Evolutionary conservation across 1,284 basidiomycete species (phyloP), one percentile per base, ranked within the genome.

Genomic region (Tilletia walkeri): DNA sequence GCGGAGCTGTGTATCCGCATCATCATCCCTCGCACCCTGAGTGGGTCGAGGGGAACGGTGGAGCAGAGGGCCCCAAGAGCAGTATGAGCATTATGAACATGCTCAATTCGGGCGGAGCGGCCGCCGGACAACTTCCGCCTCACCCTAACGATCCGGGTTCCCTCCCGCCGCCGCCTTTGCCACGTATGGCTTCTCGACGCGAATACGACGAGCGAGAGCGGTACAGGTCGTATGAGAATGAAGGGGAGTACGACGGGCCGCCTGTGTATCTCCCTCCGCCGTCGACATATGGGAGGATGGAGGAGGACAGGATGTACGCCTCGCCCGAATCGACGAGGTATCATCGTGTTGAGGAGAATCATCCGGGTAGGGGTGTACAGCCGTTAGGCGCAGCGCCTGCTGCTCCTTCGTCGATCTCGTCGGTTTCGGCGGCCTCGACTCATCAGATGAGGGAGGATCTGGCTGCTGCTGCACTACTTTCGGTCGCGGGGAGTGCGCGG

Each of bases 41-140:
- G 24, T 30, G 24, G 24, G n/a, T 10, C 50, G 50, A 53, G 18
- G 49, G 20, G 50, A 24, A 24, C 50, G 6, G 50, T 7, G 16
- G 12, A 18, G 50, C 7, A 6, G 50, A 18, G 6, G 10, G 16
- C 10, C 36, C 36, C 34, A 63, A 63, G 36, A 63, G 59, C 59
- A 63, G 59, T 34, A 63, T 63, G 59, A 63, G 59, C 59, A 63
- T 63, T 14, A 63, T 63, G 59, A 63, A 39, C 34, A 63, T 63
- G 59, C 59, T 63, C 3, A 63, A 63, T 63, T 18, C 54, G 20
- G 50, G 24, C 24, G 24, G 18, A 53, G 50, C 50, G 10, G 18
- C 50, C 12, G 50, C 50, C 50, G 18, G 10, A 18, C 50, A 18
- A n/a, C n/a, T 48, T 2, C n/a, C 47, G 12, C 10, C 47, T 45